Evolutionary conservation across 176 grass and related monocot genomes (phyloP), one percentile per base, ranked within the genome.

Genomic region (Puccinellia tenuiflora): DNA sequence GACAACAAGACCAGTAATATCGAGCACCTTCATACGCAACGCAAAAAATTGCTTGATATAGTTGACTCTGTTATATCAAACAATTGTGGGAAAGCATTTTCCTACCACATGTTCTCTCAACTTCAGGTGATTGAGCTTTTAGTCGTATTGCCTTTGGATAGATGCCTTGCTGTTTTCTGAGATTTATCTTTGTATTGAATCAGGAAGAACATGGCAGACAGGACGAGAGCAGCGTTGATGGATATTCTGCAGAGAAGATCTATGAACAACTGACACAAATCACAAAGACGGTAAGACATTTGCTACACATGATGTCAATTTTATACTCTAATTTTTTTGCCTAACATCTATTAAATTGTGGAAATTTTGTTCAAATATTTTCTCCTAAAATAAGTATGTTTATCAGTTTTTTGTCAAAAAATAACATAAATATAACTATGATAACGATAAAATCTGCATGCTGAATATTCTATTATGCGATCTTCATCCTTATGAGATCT

Each of bases 41-140:
- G 85, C 22, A 21, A 56, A 15, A 60, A 81, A 29, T 38, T 97
- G 33, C 34, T 96, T 13, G 67, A 25, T 65, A 4, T 30, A 30
- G 94, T 97, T 4, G 91, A 93, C 39, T 80, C 33, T 28, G 74
- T 97, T 21, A 56, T 91, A 12, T 59, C 22, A 37, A 68, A 28
- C 15, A 90, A 97, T 57, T 29, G 37, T 31, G 88, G 94, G 38
- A 78, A 78, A 73, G 81, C 88, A 22, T 97, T 93, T 48, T 79
- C 84, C 10, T 89, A 91, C n/a, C 38, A 88, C 40, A 85, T 81
- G 62, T 84, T 97, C 25, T 11, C 40, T 76, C 81, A 89, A 43
- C 73, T 96, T 59, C 79, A 97, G 94, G 94, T 92, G 30, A 28
- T 75, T 26, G 52, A 26, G 59, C 38, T 43, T 67, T 24, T 70